A percentile compares a stretch with the other conserved stretches of the same genome.
phyloP scores from a whole-genome alignment of 257 asterid species.

The Datura wrightii region DNA sequence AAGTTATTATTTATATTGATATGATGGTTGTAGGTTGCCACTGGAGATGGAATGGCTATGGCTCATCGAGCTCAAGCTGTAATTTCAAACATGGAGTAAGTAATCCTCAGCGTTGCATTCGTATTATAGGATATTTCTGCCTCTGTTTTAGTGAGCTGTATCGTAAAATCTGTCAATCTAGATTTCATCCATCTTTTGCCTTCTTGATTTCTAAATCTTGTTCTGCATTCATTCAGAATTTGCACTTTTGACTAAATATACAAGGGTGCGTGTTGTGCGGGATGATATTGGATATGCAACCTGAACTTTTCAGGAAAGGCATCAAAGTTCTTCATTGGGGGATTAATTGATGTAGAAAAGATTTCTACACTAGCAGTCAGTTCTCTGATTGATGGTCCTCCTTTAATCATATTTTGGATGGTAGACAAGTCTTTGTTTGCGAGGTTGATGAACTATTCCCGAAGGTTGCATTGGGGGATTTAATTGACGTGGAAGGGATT shows the following conservation, averaged over 20 bases:
- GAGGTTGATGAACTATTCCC: constrained; percentile 3
- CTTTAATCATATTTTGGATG: not conserved
- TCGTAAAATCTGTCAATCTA: not conserved
- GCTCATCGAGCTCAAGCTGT: constrained; percentile 97
- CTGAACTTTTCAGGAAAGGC: not conserved
- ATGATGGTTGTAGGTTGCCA: constrained; percentile 71
- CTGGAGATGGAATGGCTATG: constrained; percentile 99
- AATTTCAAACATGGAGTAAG: constrained; percentile 99
- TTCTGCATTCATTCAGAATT: constrained; percentile 19
- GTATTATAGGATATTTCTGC: constrained; percentile 4
- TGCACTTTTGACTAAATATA: not conserved
- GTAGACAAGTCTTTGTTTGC: not conserved
- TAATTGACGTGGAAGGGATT: no score
- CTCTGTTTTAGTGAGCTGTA: constrained; percentile 23
- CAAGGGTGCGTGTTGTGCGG: not conserved
- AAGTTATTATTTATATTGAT: constrained; percentile 13
- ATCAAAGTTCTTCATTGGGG: not conserved
- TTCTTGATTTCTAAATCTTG: not conserved
- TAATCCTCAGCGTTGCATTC: constrained; percentile 31
- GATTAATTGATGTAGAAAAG: constrained; percentile 8
- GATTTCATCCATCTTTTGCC: not conserved
- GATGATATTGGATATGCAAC: constrained; percentile 11
- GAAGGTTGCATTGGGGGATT: not conserved
- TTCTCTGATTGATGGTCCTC: not conserved
- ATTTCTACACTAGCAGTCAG: not conserved